Base-by-base conservation (phyloP, 192 early-diverging fungal species). In the Allomyces macrogynus region DNA sequence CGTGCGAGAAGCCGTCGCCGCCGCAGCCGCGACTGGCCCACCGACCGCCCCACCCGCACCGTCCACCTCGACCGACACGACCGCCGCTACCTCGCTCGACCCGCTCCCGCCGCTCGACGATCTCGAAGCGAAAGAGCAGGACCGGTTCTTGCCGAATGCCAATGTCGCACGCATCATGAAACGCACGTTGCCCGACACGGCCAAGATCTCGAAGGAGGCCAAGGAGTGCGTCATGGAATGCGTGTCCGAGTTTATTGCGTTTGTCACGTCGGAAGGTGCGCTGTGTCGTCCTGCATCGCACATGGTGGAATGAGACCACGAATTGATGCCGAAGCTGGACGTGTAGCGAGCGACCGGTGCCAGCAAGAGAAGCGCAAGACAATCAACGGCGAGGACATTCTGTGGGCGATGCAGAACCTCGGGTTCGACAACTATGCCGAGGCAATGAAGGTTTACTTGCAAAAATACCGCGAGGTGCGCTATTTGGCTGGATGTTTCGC, bases 81-180 rank as follows among this genome's bases (percentile, higher is more conserved):
- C 32, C 32, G 7, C 32, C 32, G 8, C 32, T 0, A 40, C 32
- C 32, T 40, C 32, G 32, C 32, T 40, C 32, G 32, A 40, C 32
- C 32, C 32, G 32, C 32, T 40, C 4, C 32, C 32, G 32, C 32
- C 32, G 32, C 32, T 40, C 32, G 32, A 40, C 32, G 32, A 40
- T 40, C 32, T 40, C 32, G 32, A 40, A 7, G 32, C 32, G 7
- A 40, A 40, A 40, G 89, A 92, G 71, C 89, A 99, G 72, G 95
- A 99, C 77, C 90, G 94, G 40, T 91, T 89, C 64, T 76, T 99
- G 43, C 95, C 95, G 24, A 92, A 93, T 63, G 95, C 94, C 69
- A 84, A 81, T 73, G 95, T 99, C 23, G 88, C 93, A 5, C 78
- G 95, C 60, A 92, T 99, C 61, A 99, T 99, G 93, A 99, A 99